These are phyloP conservation scores for Sclerospora graminicola DNA, from an alignment of 352 stramenopile genomes.

Conservation along the genomic window DNA sequence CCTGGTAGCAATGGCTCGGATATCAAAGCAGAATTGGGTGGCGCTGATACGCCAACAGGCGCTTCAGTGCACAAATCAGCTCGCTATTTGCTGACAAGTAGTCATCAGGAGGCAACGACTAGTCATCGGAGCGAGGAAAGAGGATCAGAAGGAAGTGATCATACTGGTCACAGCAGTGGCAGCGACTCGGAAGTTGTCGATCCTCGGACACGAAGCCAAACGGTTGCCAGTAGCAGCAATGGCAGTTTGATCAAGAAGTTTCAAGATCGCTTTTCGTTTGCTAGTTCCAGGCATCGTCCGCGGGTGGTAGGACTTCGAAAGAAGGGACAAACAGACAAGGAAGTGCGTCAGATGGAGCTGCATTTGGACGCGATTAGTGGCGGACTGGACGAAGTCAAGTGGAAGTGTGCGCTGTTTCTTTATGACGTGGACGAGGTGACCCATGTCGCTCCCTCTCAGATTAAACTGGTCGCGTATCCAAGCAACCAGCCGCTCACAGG, in stretches of 20 bases:
- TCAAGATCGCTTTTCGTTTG: conserved; percentile 54
- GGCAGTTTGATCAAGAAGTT: conserved; percentile 77
- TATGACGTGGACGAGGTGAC: conserved; percentile 78
- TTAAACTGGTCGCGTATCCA: conserved; percentile 65
- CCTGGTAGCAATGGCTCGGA: conserved; percentile 17
- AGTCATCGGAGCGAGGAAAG: conserved; percentile 29
- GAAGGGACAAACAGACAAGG: conserved; percentile 59
- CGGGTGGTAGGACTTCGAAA: conserved; percentile 50
- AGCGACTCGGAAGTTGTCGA: conserved; percentile 32
- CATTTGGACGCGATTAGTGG: conserved; percentile 76
- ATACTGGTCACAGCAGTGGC: conserved; percentile 31
- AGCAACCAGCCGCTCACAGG: conserved; percentile 50
- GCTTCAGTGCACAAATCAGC: conserved; percentile 45
- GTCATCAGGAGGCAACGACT: conserved; percentile 25
- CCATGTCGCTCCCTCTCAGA: conserved; percentile 68
- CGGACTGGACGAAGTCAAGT: conserved; percentile 79
- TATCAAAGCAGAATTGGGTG: conserved; percentile 18
- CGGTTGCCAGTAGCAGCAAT: conserved; percentile 16
- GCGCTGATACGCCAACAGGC: conserved; percentile 36
- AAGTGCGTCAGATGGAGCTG: conserved; percentile 67
- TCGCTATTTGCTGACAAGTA: conserved; percentile 25
- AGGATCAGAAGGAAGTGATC: conserved; percentile 25
- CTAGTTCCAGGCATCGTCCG: conserved; percentile 36
- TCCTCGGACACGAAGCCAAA: conserved; percentile 12
- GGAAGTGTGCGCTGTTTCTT: conserved; percentile 75